These are phyloP conservation scores for Quercus bicolor DNA, from an alignment of 306 rosid genomes.

Conservation along the genomic window DNA sequence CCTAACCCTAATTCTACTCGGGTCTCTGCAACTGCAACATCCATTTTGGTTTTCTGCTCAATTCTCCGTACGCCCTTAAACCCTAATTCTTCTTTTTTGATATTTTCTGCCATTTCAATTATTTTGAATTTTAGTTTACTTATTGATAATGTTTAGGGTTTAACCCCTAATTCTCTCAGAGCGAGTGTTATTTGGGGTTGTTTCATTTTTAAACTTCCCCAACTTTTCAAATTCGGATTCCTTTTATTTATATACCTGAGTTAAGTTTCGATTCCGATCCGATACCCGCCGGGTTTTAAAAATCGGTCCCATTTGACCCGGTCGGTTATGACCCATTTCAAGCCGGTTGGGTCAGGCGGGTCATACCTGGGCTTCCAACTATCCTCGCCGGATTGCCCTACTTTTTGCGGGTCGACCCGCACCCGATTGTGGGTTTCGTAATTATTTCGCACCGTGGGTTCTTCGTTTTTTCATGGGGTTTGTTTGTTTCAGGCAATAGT, in stretches of 20 bases:
- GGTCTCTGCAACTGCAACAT: neutral
- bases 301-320: slow-evolving; percentile 33
- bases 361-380: slow-evolving; percentile 10
- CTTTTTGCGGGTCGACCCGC: slow-evolving; percentile 20
- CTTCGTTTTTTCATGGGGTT: neutral
- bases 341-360: slow-evolving; percentile 36
- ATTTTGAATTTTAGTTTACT: neutral
- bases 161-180: slow-evolving; percentile 20
- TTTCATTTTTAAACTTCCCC: no score
- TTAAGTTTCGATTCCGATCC: slow-evolving; percentile 36
- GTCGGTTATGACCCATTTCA: slow-evolving; percentile 16
- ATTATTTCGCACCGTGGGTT: neutral
- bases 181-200: slow-evolving; percentile 15
- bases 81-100: neutral
- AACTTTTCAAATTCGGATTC: no score
- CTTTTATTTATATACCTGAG: neutral
- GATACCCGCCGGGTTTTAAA: slow-evolving; percentile 24
- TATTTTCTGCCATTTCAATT: neutral
- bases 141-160: neutral
- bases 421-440: neutral
- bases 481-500: neutral
- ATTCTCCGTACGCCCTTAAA: slow-evolving; percentile 14
- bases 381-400: neutral
- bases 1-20: slow-evolving; percentile 3
- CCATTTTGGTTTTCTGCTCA: neutral